Base-by-base conservation (phyloP, 2,329 filamentous ascomycete genomes). In the Xylariaceae sp. region DNA sequence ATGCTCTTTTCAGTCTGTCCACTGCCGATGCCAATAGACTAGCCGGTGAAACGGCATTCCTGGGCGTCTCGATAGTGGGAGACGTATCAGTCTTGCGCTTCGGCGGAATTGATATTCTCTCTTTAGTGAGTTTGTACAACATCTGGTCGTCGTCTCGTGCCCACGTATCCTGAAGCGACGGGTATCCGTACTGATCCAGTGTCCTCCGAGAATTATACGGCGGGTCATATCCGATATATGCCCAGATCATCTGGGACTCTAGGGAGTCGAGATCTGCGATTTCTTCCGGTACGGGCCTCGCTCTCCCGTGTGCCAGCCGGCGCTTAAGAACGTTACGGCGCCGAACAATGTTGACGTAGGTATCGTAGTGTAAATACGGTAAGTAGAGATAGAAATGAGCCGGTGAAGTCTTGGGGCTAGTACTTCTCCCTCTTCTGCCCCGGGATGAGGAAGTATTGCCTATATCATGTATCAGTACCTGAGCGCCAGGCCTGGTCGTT, bases 71-170 rank as follows among this genome's bases (percentile, higher is more conserved):
- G 29, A 55, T 55, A 2, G 41, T 50, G 53, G 60, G 59, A 32
- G 62, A 64, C 56, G 65, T 71, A 57, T 60, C 69, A 57, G 47
- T 56, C 37, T 50, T 66, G 6, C 39, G 64, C 54, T 52, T 62
- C 37, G 47, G 51, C n/a, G 56, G 54, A 26, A 52, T 48, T 8
- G 62, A 63, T 1, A 61, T 54, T 2, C 75, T 68, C 53, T 79
- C 71, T 60, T 81, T 83, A 1, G 81, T 84, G 1, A 85, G 70
- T 60, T 86, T 86, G 67, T 85, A 86, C 5, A 86, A 68, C 79
- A 86, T 85, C 65, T 86, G 83, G 42, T 86, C 83, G 43, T 84
- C 81, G 42, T 86, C 84, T 19, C 83, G 72, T 0, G 80, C 79
- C 42, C 80, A 70, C 0, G 83, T 86, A 35, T 85, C 82, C 7